Evolutionary conservation across 331 rosid species (phyloP), one percentile per base, ranked within the genome.

Genomic region (Prunus yedoensis): DNA sequence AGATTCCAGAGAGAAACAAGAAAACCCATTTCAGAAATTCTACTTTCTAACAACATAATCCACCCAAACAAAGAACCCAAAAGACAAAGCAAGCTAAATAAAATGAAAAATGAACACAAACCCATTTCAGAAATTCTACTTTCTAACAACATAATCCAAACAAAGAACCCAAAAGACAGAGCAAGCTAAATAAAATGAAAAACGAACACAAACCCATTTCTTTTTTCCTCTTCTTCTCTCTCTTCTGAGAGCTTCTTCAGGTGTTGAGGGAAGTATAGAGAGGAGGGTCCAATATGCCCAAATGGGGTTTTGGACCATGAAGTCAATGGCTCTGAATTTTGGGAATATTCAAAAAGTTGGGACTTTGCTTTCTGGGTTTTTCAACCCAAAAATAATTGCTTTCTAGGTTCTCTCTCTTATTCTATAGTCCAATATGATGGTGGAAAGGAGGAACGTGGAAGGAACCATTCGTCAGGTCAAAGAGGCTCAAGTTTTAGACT

Each of bases 1-100:
- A 78, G 35, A 71, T 60, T 14, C 35, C 62, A 81, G 72, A 17
- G 30, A 68, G 64, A 65, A 74, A 65, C 53, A 5, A 4, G 47
- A 67, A 73, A n/a, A 74, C 60, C 81, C 54, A 68, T 43, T 78
- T 80, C 73, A 72, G 76, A 47, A 68, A 17, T 16, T 56, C 28
- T n/a, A 30, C 3, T 2, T 28, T 30, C 50, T 10, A 3, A 70
- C 12, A 56, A 47, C 28, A 25, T 6, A 47, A 50, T 46, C 57
- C 50, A 35, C 15, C 57, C 50, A 35, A 16, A 62, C 58, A 23
- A 23, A 57, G 49, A 70, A 72, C 67, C 54, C 67, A 35, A 62
- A 62, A 9, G 5, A 23, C 12, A 72, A 58, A 72, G 25, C 17
- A 15, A 38, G 35, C 41, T 4, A 15, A 18, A 32, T 41, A 15